phyloP scores from a whole-genome alignment of 352 stramenopile genomes.

The Phytophthora sp. region DNA sequence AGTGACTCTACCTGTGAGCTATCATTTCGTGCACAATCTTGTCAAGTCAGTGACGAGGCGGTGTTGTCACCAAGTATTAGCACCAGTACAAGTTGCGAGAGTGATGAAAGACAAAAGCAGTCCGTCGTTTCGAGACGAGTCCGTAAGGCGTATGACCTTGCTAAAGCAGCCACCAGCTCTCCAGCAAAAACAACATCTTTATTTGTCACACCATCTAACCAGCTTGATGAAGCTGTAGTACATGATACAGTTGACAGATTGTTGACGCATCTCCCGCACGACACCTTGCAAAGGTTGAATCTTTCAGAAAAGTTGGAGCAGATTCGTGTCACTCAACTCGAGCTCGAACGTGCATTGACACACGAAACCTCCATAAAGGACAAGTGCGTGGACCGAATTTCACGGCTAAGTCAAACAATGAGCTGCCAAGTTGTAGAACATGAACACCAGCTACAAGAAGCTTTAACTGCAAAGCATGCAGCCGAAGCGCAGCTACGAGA shows the following conservation, averaged over 20 bases:
- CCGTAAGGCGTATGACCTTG: slow-evolving; percentile 55
- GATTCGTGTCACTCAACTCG: slow-evolving; percentile 32
- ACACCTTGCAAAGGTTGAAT: slow-evolving; percentile 32
- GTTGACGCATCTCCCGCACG: slow-evolving; percentile 28
- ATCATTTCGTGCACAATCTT: not conserved
- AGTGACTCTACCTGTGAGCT: slow-evolving; percentile 35
- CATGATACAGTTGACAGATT: slow-evolving; percentile 43
- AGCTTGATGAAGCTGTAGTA: slow-evolving; percentile 15
- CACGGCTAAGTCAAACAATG: slow-evolving; percentile 72
- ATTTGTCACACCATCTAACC: not conserved
- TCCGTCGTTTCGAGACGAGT: slow-evolving; percentile 46
- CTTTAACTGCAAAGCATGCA: slow-evolving; percentile 42
- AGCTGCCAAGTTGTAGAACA: slow-evolving; percentile 68
- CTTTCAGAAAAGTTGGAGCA: slow-evolving; percentile 55
- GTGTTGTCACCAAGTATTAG: slow-evolving; percentile 14
- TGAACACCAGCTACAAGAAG: slow-evolving; percentile 58
- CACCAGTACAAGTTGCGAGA: slow-evolving; percentile 22
- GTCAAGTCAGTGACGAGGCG: not conserved
- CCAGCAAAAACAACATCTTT: not conserved
- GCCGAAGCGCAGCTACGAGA: slow-evolving; percentile 42
- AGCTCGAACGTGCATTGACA: slow-evolving; percentile 44
- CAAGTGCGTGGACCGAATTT: slow-evolving; percentile 77
- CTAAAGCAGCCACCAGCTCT: slow-evolving; percentile 40
- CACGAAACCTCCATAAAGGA: slow-evolving; percentile 64
- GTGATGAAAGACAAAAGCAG: slow-evolving; percentile 25